phyloP scores from a whole-genome alignment of 441 rosid genomes.

The Aquilaria agallochum region DNA sequence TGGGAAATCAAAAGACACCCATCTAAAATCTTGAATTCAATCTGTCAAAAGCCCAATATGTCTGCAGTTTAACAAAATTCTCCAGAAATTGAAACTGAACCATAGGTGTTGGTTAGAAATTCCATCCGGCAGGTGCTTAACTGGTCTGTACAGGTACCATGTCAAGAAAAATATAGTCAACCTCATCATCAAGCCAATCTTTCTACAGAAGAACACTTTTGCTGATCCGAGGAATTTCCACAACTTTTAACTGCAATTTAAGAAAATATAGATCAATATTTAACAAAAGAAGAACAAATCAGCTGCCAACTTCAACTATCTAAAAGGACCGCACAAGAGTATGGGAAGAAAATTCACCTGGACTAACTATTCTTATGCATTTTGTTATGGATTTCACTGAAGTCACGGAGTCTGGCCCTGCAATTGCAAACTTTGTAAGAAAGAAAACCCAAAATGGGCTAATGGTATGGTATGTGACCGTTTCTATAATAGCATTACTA shows the following conservation, averaged over 20 bases:
- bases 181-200: slow-evolving; percentile 17
- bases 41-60: too few species aligned
- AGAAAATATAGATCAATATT: slow-evolving; percentile 2
- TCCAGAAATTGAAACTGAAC: too few species aligned
- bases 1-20: too few species aligned
- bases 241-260: slow-evolving; percentile 41
- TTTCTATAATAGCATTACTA: too few species aligned
- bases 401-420: slow-evolving; percentile 42
- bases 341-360: slow-evolving; percentile 31
- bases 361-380: slow-evolving; percentile 50
- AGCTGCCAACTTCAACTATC: not conserved
- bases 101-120: slow-evolving; percentile 8
- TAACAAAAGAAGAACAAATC: not conserved
- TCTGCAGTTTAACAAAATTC: too few species aligned
- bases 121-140: slow-evolving; percentile 13
- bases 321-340: slow-evolving; percentile 2
- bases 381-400: slow-evolving; percentile 47
- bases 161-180: slow-evolving; percentile 24
- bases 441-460: too few species aligned
- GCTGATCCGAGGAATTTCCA: slow-evolving; percentile 21
- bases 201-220: slow-evolving; percentile 18
- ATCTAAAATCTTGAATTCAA: too few species aligned
- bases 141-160: slow-evolving; percentile 19
- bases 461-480: too few species aligned
- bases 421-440: slow-evolving; percentile 12